phyloP scores from a whole-genome alignment of 2,329 filamentous ascomycete genomes.

The Neoarthrinium moseri region DNA sequence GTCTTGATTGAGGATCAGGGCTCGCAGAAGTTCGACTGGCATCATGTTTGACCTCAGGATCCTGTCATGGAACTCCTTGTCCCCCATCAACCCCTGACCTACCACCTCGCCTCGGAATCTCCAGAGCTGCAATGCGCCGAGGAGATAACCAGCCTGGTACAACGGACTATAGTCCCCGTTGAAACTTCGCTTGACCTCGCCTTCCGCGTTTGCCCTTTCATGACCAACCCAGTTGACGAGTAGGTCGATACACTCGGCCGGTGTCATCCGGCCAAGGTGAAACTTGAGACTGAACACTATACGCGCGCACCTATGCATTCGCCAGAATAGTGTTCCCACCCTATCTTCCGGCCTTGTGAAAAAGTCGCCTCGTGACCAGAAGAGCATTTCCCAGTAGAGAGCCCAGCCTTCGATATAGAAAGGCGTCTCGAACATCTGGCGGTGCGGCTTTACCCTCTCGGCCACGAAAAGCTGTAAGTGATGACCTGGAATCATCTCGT shows the following conservation, averaged over 20 bases:
- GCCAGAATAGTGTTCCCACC: conserved; percentile 60
- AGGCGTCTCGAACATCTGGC: conserved; percentile 52
- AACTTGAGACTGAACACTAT: conserved; percentile 59
- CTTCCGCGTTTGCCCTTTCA: conserved; percentile 58
- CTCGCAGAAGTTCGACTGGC: conserved; percentile 53
- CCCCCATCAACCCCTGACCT: conserved; percentile 31
- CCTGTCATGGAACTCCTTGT: conserved; percentile 56
- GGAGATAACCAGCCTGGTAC: conserved; percentile 60
- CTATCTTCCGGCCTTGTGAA: conserved; percentile 48
- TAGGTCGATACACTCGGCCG: conserved; percentile 55
- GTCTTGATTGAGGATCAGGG: conserved; percentile 40
- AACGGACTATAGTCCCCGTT: conserved; percentile 55
- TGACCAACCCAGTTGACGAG: conserved; percentile 57
- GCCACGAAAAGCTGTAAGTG: conserved; percentile 52
- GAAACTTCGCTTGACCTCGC: conserved; percentile 56
- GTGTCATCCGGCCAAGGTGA: conserved; percentile 52
- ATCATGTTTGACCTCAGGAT: conserved; percentile 51
- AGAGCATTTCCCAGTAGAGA: conserved; percentile 60
- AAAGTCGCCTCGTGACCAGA: conserved; percentile 55
- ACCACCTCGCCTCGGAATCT: conserved; percentile 49
- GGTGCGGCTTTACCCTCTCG: conserved; percentile 45
- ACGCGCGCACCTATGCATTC: conserved; percentile 60
- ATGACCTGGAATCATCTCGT: conserved; percentile 61
- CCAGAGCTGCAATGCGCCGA: conserved; percentile 57
- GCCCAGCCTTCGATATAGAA: conserved; percentile 63